These are phyloP conservation scores for Lumnitzera racemosa DNA, from an alignment of 345 rosid genomes.

Conservation along the genomic window DNA sequence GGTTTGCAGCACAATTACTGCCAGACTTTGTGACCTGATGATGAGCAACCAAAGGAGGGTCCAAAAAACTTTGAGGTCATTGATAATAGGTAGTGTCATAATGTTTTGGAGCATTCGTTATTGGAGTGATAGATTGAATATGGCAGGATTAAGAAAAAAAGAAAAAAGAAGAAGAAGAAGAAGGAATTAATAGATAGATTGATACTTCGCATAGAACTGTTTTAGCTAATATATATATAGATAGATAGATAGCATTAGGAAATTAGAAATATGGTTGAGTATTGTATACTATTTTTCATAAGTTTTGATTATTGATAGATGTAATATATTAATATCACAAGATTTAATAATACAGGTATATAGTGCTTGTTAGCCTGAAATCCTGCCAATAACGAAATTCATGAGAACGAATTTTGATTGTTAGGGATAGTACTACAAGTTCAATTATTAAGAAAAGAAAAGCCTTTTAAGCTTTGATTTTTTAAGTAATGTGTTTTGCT, in stretches of 20 bases:
- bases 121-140: too few relatives aligned
- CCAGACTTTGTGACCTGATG: conserved; percentile 48
- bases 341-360: too few relatives aligned
- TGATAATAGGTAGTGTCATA: neutral
- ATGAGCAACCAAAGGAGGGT: neutral
- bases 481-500: too few relatives aligned
- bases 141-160: too few relatives aligned
- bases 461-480: too few relatives aligned
- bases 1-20: conserved; percentile 46
- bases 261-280: neutral
- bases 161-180: too few relatives aligned
- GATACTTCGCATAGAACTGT: neutral
- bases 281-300: conserved; percentile 2
- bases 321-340: too few relatives aligned
- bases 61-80: neutral
- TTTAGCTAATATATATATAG: neutral
- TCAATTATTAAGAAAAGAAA: too few relatives aligned
- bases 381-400: too few relatives aligned
- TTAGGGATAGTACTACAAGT: too few relatives aligned
- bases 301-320: neutral
- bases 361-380: too few relatives aligned
- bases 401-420: too few relatives aligned
- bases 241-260: neutral
- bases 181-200: neutral
- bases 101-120: neutral